Evolutionary conservation across 2,329 filamentous ascomycete species (phyloP).

Genomic region (Fusarium pseudograminearum): DNA sequence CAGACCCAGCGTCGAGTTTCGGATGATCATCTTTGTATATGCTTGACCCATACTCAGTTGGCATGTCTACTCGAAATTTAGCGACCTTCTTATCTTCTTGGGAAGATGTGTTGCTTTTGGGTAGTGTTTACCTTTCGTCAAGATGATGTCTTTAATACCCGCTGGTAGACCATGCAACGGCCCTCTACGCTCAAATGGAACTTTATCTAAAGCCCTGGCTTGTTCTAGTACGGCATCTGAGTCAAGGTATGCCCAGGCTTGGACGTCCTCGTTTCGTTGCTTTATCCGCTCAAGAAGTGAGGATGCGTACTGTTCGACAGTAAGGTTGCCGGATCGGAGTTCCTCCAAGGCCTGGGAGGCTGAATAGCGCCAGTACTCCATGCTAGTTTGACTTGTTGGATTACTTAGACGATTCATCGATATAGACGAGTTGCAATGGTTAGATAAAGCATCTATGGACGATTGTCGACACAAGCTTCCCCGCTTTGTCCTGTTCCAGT

Average conservation of each 20-base stretch:
- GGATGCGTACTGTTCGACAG: slow-evolving; percentile 62
- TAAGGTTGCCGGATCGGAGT: slow-evolving; percentile 57
- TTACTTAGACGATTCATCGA: background rate
- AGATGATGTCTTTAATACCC: slow-evolving; percentile 71
- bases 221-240: slow-evolving; percentile 59
- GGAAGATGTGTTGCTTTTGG: background rate
- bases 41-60: slow-evolving; percentile 65
- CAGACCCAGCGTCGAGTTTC: slow-evolving; percentile 62
- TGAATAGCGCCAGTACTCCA: slow-evolving; percentile 46
- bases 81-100: background rate
- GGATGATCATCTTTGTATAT: slow-evolving; percentile 61
- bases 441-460: background rate
- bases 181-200: slow-evolving; percentile 61
- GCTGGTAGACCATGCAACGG: slow-evolving; percentile 69
- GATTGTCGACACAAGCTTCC: background rate
- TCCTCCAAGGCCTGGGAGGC: slow-evolving; percentile 57
- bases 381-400: background rate
- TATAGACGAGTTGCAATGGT: background rate
- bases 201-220: slow-evolving; percentile 62
- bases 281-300: slow-evolving; percentile 61
- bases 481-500: slow-evolving; percentile 4
- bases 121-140: slow-evolving; percentile 60
- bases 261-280: slow-evolving; percentile 57
- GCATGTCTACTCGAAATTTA: slow-evolving; percentile 58
- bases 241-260: slow-evolving; percentile 64